phyloP scores from a whole-genome alignment of 2,329 filamentous ascomycete species.

The Monilinia aucupariae region DNA sequence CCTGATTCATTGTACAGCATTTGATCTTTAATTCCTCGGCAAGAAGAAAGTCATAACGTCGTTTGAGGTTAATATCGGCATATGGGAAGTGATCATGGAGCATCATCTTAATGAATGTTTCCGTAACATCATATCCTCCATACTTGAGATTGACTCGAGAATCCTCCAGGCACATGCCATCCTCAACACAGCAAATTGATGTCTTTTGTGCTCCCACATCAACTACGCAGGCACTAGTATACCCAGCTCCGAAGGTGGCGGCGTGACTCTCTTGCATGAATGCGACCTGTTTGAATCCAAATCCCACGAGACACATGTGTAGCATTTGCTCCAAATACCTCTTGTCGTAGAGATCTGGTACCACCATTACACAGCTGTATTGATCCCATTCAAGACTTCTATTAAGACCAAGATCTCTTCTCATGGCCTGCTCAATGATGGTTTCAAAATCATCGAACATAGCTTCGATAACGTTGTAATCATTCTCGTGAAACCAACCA shows the following conservation, averaged over 20 bases:
- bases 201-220: slow-evolving; percentile 98
- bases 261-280: slow-evolving; percentile 96
- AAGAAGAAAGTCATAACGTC: slow-evolving; percentile 85
- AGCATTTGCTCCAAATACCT: slow-evolving; percentile 80
- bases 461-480: slow-evolving; percentile 74
- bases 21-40: slow-evolving; percentile 95
- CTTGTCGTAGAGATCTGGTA: slow-evolving; percentile 95
- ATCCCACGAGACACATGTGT: slow-evolving; percentile 80
- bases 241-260: slow-evolving; percentile 90
- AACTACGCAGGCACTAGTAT: slow-evolving; percentile 88
- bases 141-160: slow-evolving; percentile 94
- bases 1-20: slow-evolving; percentile 85
- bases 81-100: slow-evolving; percentile 95
- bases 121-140: slow-evolving; percentile 86
- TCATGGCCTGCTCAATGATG: slow-evolving; percentile 80
- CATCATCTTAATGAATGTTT: slow-evolving; percentile 97
- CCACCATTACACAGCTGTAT: slow-evolving; percentile 95
- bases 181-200: slow-evolving; percentile 92
- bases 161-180: slow-evolving; percentile 90
- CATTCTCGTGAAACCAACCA: slow-evolving; percentile 84
- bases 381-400: slow-evolving; percentile 77
- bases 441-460: slow-evolving; percentile 83
- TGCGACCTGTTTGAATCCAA: slow-evolving; percentile 82
- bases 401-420: slow-evolving; percentile 72
- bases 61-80: slow-evolving; percentile 82